Conservation (phyloP, 768 basidiomycete genomes). For the Tricholoma flavovirens region DNA sequence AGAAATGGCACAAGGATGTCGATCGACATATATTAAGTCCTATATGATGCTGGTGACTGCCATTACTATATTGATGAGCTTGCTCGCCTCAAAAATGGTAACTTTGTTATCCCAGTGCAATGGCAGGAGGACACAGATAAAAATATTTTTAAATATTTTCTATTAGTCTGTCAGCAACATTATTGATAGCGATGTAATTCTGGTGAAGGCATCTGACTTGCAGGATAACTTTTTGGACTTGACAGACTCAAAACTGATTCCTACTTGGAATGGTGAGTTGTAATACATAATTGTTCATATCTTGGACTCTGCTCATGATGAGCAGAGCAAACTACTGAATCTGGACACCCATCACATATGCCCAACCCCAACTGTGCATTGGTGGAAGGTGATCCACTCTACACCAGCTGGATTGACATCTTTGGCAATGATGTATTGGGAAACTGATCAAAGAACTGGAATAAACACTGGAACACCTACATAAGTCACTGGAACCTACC, state of each 20-base stretch:
- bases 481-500: constrained; percentile 32
- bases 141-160: background rate
- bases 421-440: no score
- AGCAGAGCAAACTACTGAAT: background rate
- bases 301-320: background rate
- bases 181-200: background rate
- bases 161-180: background rate
- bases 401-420: no score
- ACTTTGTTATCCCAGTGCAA: constrained; percentile 16
- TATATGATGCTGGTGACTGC: constrained; percentile 18
- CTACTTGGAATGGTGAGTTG: background rate
- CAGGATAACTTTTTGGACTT: background rate
- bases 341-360: background rate
- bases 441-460: background rate
- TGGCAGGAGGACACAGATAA: constrained; percentile 18
- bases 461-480: constrained; percentile 38
- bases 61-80: constrained; percentile 22
- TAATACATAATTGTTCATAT: background rate
- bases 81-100: constrained; percentile 10
- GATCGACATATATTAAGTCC: constrained; percentile 21
- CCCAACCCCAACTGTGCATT: background rate
- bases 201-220: background rate
- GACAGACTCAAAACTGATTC: background rate
- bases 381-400: no score
- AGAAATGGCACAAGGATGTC: constrained; percentile 21